These are phyloP conservation scores for Nymphaea thermarum DNA, from an alignment of 164 flowering plant species.

Conservation along the genomic window DNA sequence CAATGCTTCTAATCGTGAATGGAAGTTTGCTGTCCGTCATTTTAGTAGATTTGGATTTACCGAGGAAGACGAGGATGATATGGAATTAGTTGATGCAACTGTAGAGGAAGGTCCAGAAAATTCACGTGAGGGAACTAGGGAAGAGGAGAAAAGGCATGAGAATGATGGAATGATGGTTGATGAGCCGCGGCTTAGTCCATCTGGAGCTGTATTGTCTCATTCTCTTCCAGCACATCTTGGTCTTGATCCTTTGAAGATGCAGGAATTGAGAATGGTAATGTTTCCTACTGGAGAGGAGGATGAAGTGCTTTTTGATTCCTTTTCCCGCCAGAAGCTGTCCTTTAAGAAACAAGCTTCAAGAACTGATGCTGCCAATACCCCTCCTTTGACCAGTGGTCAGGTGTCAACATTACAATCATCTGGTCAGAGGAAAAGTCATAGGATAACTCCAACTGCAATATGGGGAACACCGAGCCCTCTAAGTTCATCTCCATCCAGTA, in stretches of 20 bases:
- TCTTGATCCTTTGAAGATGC: constrained; percentile 86
- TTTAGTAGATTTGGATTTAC: constrained; percentile 92
- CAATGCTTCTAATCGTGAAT: constrained; percentile 44
- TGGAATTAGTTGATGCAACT: constrained; percentile 51
- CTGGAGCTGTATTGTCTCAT: constrained; percentile 50
- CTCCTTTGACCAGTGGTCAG: not conserved
- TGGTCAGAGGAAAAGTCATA: constrained; percentile 21
- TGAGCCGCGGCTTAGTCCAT: constrained; percentile 15
- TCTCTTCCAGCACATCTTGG: constrained; percentile 96
- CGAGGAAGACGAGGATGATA: constrained; percentile 84
- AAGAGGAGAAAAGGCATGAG: constrained; percentile 24
- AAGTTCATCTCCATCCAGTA: not conserved
- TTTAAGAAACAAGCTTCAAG: constrained; percentile 26
- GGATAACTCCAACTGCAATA: constrained; percentile 29
- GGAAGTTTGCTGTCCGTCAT: constrained; percentile 82
- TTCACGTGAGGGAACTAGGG: constrained; percentile 18
- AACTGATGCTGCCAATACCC: not conserved
- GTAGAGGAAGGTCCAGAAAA: constrained; percentile 4
- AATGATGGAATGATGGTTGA: constrained; percentile 22
- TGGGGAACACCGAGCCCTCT: constrained; percentile 47
- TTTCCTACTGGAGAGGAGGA: constrained; percentile 54
- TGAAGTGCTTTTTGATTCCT: constrained; percentile 24
- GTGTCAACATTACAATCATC: constrained; percentile 29
- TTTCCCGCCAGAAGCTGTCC: constrained; percentile 22
- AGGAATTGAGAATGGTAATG: constrained; percentile 80